Evolutionary conservation across 176 grass and related monocot species (phyloP), one percentile per base, ranked within the genome.

Genomic region (Tillandsia fasciculata): DNA sequence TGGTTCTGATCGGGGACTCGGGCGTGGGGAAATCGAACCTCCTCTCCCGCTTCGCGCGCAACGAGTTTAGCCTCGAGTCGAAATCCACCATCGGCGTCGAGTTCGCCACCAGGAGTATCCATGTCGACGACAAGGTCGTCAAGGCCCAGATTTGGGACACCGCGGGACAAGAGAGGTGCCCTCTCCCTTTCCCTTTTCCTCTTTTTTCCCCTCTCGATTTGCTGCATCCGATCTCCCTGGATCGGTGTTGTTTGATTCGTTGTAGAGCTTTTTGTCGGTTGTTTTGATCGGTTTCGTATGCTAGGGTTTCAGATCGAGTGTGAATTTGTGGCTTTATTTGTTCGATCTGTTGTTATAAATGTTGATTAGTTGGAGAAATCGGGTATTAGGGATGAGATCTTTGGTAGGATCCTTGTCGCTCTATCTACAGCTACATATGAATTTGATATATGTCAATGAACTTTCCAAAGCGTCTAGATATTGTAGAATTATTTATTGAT

Each of bases 61-160:
- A 67, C 33, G 65, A 67, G 12, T 67, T 67, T 48, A 67, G 65
- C 65, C 29, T 49, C 14, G 65, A 67, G 65, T n/a, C 65, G 14
- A 67, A 67, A 48, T 67, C 65, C 42, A 67, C 65, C 42, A 49
- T 67, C 42, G 65, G 65, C 65, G 65, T 67, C 42, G 65, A 67
- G 28, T 67, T 67, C 65, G 65, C 65, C 27, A 67, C 65, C 7
- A 33, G 65, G 28, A 67, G 65, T 13, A 67, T 67, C 65, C 65
- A 67, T 8, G 65, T 67, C 65, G 65, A 67, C 7, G 65, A 67
- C 42, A 67, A 67, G 65, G 65, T 67, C 13, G 14, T 67, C 42
- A 67, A 67, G 65, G 65, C 65, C 29, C 65, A 67, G 42, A 67
- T 67, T 67, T 67, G 65, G 65, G 65, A 67, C 29, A 67, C 65